Percentiles rank a stretch among this genome's conserved stretches.
Conservation (phyloP, 2,329 filamentous ascomycete genomes). For the Dothistroma septosporum region DNA sequence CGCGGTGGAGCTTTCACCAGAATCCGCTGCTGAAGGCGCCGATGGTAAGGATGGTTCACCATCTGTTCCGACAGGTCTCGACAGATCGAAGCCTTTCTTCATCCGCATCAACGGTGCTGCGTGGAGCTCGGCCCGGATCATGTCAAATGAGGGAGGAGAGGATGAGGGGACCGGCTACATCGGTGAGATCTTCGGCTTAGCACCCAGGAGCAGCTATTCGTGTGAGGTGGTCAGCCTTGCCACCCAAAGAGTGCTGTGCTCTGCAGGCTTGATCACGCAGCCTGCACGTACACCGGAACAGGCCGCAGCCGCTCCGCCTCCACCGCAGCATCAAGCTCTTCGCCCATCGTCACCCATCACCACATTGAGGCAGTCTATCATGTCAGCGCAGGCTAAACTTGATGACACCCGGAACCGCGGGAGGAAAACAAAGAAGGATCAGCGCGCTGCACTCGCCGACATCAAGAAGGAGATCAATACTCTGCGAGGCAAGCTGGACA, state of each 20-base stretch:
- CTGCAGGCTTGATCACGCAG: conserved; percentile 67
- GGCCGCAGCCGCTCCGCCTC: conserved; percentile 48
- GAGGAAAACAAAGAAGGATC: conserved; percentile 69
- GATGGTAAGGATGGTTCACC: conserved; percentile 36
- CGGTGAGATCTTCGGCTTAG: conserved; percentile 63
- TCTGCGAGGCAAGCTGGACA: conserved; percentile 61
- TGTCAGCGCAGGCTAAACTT: conserved; percentile 65
- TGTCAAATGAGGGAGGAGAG: conserved; percentile 33
- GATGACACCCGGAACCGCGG: conserved; percentile 65
- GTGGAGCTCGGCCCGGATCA: conserved; percentile 74
- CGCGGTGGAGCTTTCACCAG: conserved; percentile 36
- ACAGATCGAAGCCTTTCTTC: conserved; percentile 70
- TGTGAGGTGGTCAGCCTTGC: conserved; percentile 70
- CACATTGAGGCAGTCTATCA: conserved; percentile 72
- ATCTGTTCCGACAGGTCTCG: conserved; percentile 49
- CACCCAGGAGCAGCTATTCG: conserved; percentile 71
- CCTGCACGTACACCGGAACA: conserved; percentile 56
- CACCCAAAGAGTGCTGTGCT: conserved; percentile 64
- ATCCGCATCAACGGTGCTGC: conserved; percentile 73
- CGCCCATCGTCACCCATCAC: conserved; percentile 73
- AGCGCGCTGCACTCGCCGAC: conserved; percentile 63
- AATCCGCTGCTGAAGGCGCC: conserved; percentile 22
- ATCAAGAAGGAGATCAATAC: conserved; percentile 71
- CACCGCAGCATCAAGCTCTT: conserved; percentile 59
- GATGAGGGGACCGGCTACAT: conserved; percentile 56